Evolutionary conservation across 768 basidiomycete genomes (phyloP).

Genomic region (Lentinula boryana): DNA sequence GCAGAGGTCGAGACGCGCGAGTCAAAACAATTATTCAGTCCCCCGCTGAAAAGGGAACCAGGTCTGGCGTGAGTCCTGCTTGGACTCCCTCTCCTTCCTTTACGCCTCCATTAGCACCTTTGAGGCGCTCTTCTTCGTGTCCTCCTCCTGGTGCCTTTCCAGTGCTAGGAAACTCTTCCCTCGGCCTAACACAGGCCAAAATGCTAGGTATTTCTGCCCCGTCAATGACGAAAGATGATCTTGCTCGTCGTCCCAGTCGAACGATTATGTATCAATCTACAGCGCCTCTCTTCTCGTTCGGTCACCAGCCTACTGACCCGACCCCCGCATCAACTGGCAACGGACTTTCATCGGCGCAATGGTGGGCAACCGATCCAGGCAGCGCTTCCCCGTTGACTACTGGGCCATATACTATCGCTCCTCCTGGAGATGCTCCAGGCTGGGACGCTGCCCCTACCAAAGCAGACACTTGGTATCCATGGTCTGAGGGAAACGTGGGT

Average conservation of each 20-base stretch:
- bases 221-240: slow-evolving; percentile 22
- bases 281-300: slow-evolving; percentile 8
- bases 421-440: slow-evolving; percentile 12
- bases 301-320: not conserved
- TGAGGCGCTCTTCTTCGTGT: slow-evolving; percentile 34
- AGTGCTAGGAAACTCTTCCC: slow-evolving; percentile 10
- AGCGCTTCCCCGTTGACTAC: slow-evolving; percentile 8
- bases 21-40: not conserved
- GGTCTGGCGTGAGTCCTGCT: not conserved
- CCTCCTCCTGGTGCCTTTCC: slow-evolving; percentile 31
- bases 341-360: not conserved
- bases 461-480: slow-evolving; percentile 4
- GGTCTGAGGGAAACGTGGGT: not conserved
- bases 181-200: slow-evolving; percentile 2
- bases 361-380: slow-evolving; percentile 3
- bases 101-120: slow-evolving; percentile 10
- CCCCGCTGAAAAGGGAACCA: not conserved
- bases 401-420: slow-evolving; percentile 11
- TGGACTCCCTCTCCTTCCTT: slow-evolving; percentile 7
- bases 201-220: slow-evolving; percentile 13
- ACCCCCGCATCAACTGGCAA: not conserved
- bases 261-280: slow-evolving; percentile 27
- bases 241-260: slow-evolving; percentile 26
- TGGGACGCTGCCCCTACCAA: slow-evolving; percentile 11
- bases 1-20: slow-evolving; percentile 1